Evolutionary conservation across 352 stramenopile species (phyloP).

Genomic region (Phytopythium kandeliae): DNA sequence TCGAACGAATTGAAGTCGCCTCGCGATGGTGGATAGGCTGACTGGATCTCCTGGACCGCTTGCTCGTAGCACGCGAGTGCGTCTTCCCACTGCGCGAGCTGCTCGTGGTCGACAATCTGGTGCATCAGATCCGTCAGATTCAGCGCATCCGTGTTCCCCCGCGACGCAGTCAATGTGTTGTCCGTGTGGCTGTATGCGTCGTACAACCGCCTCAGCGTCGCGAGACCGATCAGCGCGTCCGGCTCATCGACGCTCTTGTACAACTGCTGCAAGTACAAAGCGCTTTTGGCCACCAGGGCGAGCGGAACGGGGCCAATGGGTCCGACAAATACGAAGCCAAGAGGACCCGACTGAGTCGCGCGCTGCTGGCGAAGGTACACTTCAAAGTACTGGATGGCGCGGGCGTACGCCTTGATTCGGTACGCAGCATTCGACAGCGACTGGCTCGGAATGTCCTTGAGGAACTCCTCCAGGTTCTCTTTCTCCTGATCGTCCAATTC

Average conservation of each 20-base stretch:
- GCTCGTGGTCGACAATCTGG: constrained; percentile 63
- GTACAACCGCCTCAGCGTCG: constrained; percentile 46
- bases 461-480: constrained; percentile 68
- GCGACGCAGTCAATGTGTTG: not conserved
- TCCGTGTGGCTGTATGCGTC: constrained; percentile 28
- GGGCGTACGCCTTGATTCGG: constrained; percentile 61
- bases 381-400: constrained; percentile 77
- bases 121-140: constrained; percentile 67
- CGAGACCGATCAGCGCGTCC: constrained; percentile 52
- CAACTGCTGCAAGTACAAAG: constrained; percentile 64
- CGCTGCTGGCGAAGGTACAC: constrained; percentile 57
- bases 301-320: constrained; percentile 30
- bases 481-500: constrained; percentile 73
- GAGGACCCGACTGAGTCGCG: not conserved
- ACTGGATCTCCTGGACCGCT: constrained; percentile 68
- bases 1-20: not conserved
- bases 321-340: constrained; percentile 1
- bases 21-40: constrained; percentile 20
- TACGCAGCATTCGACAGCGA: constrained; percentile 66
- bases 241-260: constrained; percentile 79
- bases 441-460: constrained; percentile 64
- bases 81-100: constrained; percentile 73
- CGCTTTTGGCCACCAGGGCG: constrained; percentile 50
- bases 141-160: constrained; percentile 25
- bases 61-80: constrained; percentile 73